Base-by-base conservation (phyloP, 1,284 basidiomycete genomes). In the Apiotrichum domesticum region DNA sequence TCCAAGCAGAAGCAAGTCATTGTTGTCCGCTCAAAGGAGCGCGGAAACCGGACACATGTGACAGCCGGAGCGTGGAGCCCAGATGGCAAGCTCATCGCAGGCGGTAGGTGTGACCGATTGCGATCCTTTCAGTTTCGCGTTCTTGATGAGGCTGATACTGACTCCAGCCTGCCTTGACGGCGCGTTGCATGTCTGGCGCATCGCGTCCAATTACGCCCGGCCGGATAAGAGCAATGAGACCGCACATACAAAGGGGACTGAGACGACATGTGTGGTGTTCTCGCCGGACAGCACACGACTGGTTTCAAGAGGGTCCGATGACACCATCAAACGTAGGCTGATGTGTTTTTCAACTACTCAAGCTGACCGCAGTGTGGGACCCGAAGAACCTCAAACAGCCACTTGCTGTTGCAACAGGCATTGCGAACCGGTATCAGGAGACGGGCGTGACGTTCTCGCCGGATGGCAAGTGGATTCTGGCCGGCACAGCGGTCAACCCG, bases 371-470 rank as follows among this genome's bases (percentile, higher is more conserved):
- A 96, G 91, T 98, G 44, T 99, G 96, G 95, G 95, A 98, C 73
- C 76, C 90, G 32, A 84, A 90, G 56, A 81, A 84, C 4, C 87
- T 98, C 80, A 90, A 88, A 72, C 89, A 87, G 71, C 91, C 96
- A 0, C 70, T 97, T 21, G 84, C 82, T 3, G 81, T 71, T 10
- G 75, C 81, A n/a, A 74, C 79, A 11, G 83, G 81, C 43, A 76
- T 93, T 40, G 80, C 82, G n/a, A 90, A 88, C 21, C 76, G 88
- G 48, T 96, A 97, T 76, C 87, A 89, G 4, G 85, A 89, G 65
- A 94, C 93, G 29, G 95, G 95, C 73, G 85, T 95, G 5, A 82
- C 88, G 53, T 98, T 94, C 74, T 95, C 92, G 64, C 92, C 93
- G 0, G 90, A 96, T 71, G 90, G 91, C 63, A 86, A 85, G 72